A percentile compares a stretch with the other conserved stretches of the same genome.
These are phyloP conservation scores for Penicillium cinerascens DNA, from an alignment of 495 filamentous ascomycete genomes.

Conservation along the genomic window DNA sequence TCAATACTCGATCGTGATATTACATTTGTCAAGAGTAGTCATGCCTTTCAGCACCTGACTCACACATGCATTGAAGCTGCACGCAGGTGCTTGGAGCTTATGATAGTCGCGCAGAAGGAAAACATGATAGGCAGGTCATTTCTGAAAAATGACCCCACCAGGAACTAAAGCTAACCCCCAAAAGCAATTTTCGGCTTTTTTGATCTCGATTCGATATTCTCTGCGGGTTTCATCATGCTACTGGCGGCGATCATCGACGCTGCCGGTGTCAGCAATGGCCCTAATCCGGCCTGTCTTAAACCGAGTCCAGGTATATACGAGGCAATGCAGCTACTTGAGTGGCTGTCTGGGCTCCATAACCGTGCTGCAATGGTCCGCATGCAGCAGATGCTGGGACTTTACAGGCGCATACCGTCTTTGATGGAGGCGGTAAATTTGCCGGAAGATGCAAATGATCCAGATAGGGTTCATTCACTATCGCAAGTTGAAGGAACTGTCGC, in stretches of 20 bases:
- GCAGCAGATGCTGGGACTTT: slow-evolving; percentile 2
- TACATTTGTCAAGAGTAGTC: not conserved
- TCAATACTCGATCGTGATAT: not conserved
- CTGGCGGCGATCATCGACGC: slow-evolving; percentile 3
- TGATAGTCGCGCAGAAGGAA: slow-evolving; percentile 1
- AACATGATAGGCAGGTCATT: slow-evolving; percentile 4
- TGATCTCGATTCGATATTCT: slow-evolving; percentile 7
- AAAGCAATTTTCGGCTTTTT: slow-evolving; percentile 10
- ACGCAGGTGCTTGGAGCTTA: slow-evolving; percentile 2
- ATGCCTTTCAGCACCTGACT: slow-evolving; percentile 1
- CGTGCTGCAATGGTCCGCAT: slow-evolving; percentile 1
- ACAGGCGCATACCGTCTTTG: not conserved
- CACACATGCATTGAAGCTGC: slow-evolving; percentile 8
- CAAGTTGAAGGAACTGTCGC: no score
- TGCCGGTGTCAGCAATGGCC: not conserved
- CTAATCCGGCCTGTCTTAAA: not conserved
- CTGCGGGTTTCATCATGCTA: slow-evolving; percentile 6
- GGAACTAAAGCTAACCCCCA: not conserved
- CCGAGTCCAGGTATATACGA: slow-evolving; percentile 4
- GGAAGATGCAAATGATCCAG: no score
- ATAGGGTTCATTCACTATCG: no score
- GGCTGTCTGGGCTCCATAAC: not conserved
- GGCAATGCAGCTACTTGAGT: not conserved
- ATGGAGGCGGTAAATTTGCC: not conserved
- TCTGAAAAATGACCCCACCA: no score